Percentiles rank a stretch among this genome's conserved stretches.
These are phyloP conservation scores for Thelonectria olida DNA, from an alignment of 2,329 filamentous ascomycete genomes.

Conservation along the genomic window DNA sequence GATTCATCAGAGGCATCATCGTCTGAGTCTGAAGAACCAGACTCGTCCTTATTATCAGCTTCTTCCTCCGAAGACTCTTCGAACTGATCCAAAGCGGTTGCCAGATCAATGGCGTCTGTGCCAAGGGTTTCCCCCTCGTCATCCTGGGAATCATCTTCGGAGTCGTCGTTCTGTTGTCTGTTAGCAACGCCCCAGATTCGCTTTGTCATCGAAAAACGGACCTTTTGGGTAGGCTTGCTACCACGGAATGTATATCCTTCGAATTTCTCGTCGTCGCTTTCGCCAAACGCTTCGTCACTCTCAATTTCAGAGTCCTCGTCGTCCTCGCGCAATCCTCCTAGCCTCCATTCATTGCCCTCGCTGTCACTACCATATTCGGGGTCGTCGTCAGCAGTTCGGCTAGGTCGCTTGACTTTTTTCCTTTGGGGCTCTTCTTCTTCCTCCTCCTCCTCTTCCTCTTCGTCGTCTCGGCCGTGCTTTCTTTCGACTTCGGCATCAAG, in stretches of 20 bases:
- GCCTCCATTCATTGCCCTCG: constrained; percentile 85
- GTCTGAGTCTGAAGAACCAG: constrained; percentile 55
- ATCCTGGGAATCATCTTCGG: constrained; percentile 62
- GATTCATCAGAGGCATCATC: constrained; percentile 52
- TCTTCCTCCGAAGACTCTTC: constrained; percentile 60
- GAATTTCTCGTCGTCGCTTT: constrained; percentile 87
- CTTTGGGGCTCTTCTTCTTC: constrained; percentile 58
- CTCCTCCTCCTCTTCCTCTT: constrained; percentile 60
- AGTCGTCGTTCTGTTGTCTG: constrained; percentile 59
- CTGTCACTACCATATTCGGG: constrained; percentile 83
- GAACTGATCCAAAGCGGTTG: constrained; percentile 64
- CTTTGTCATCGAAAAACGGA: constrained; percentile 18
- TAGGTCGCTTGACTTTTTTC: constrained; percentile 54
- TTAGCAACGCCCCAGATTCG: constrained; percentile 10
- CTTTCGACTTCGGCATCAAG: constrained; percentile 58
- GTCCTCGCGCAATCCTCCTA: constrained; percentile 68
- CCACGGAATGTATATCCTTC: constrained; percentile 73
- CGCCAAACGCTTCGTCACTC: constrained; percentile 83
- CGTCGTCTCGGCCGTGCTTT: constrained; percentile 56
- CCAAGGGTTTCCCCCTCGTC: constrained; percentile 68
- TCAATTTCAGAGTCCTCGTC: constrained; percentile 73
- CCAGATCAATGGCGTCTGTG: constrained; percentile 67
- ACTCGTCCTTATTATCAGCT: constrained; percentile 55
- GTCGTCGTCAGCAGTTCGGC: constrained; percentile 57
- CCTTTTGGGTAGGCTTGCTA: constrained; percentile 50